These are phyloP conservation scores for Gossypium australe DNA, from an alignment of 345 rosid genomes.

Conservation along the genomic window DNA sequence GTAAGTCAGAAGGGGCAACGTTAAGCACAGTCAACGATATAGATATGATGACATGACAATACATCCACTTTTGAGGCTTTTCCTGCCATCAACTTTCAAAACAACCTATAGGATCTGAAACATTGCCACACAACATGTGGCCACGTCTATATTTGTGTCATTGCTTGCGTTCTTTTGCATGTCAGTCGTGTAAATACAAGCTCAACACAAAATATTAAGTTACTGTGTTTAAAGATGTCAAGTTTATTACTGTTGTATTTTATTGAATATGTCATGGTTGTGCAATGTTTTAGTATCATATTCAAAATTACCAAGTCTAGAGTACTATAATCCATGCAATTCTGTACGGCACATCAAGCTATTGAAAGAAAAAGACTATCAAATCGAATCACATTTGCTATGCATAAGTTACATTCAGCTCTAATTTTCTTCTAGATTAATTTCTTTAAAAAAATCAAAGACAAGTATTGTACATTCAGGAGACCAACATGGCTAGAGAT, in stretches of 20 bases:
- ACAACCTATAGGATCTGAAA: neutral
- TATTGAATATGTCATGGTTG: neutral
- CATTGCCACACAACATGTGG: neutral
- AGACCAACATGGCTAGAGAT: too few relatives aligned
- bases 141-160: neutral
- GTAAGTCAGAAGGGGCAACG: neutral
- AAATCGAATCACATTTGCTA: neutral
- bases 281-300: neutral
- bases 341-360: neutral
- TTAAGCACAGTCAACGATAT: neutral
- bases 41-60: neutral
- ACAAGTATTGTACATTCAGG: too few relatives aligned
- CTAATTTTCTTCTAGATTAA: neutral
- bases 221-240: neutral
- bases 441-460: too few relatives aligned
- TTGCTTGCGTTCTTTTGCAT: neutral
- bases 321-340: neutral
- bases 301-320: neutral
- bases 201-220: neutral
- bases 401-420: neutral
- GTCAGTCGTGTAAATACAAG: neutral
- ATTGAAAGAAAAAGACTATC: neutral
- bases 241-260: neutral
- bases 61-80: neutral
- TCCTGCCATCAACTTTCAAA: neutral